Percentiles rank a stretch among this genome's conserved stretches.
These are phyloP conservation scores for Lentinus polychrous DNA, from an alignment of 1,284 basidiomycete genomes.

Conservation along the genomic window DNA sequence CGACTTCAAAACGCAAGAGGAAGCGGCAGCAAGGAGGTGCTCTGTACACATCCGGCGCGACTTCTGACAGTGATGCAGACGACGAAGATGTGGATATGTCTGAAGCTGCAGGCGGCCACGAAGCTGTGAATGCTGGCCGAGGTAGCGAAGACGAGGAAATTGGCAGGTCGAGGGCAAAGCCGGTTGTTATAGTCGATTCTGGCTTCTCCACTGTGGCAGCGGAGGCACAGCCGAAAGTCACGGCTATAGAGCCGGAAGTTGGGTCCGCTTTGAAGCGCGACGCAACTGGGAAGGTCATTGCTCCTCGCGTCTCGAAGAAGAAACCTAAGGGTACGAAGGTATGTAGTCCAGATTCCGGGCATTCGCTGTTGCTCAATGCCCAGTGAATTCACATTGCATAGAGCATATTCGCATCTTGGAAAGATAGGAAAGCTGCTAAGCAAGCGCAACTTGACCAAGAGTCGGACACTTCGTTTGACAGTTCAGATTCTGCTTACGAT, in stretches of 20 bases:
- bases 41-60: slow-evolving; percentile 23
- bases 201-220: slow-evolving; percentile 19
- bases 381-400: slow-evolving; percentile 1
- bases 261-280: slow-evolving; percentile 57
- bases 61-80: slow-evolving; percentile 28
- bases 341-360: too few relatives aligned
- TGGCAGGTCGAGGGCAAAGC: slow-evolving; percentile 18
- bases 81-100: slow-evolving; percentile 10
- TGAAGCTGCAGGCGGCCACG: not conserved
- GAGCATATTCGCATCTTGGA: slow-evolving; percentile 23
- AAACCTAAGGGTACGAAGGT: slow-evolving; percentile 38
- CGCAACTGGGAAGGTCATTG: slow-evolving; percentile 44
- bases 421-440: slow-evolving; percentile 18
- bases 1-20: slow-evolving; percentile 39
- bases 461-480: slow-evolving; percentile 67
- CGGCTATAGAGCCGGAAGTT: slow-evolving; percentile 21
- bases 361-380: too few relatives aligned
- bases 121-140: slow-evolving; percentile 3
- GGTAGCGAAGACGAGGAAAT: slow-evolving; percentile 9
- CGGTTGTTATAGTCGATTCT: slow-evolving; percentile 23
- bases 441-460: slow-evolving; percentile 20
- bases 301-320: slow-evolving; percentile 40
- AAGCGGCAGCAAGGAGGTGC: slow-evolving; percentile 26
- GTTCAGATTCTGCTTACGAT: slow-evolving; percentile 67
- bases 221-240: not conserved